Evolutionary conservation across 441 rosid genomes (phyloP), one percentile per base, ranked within the genome.

Genomic region (Eruca vesicaria): DNA sequence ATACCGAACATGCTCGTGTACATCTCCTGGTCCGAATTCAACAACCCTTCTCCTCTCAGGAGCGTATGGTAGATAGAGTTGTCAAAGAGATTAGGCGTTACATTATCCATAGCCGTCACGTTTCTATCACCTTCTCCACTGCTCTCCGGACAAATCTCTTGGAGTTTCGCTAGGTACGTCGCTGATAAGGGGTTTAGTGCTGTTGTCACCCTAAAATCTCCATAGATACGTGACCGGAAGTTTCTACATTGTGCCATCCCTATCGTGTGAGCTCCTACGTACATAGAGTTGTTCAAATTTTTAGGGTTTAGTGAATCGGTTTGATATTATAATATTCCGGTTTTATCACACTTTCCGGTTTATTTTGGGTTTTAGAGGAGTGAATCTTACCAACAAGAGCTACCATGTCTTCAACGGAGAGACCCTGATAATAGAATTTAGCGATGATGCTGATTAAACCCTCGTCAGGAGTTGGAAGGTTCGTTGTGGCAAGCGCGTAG

Each of bases 171-270:
- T 1, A 86, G 76, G 68, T 82, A 79, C 8, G 84, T 56, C 45
- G 74, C 77, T 0, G 90, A 82, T 0, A 74, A 0, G 0, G 84
- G 81, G 31, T 73, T 83, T 12, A 45, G 35, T 1, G 71, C 78
- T 1, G 88, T 75, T 11, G 94, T 89, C 74, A 71, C 23, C 23
- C 28, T 66, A 4, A 80, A 89, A 69, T 84, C 85, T 29, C 91
- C 78, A 3, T 87, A 87, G 26, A 86, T 82, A 20, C 94, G 77
- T 0, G 82, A 58, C 9, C 94, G 60, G 72, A 84, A 86, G 75
- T 63, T 89, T 79, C 72, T 73, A 35, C 94, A 89, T 5, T 86
- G 86, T n/a, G 94, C 91, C 86, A 81, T 82, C 5, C 94, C 94
- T 2, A 89, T 84, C 0, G 91, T 89, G 79, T 89, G 94, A 52